These are phyloP conservation scores for Somion occarium DNA, from an alignment of 1,284 basidiomycete species.

Conservation along the genomic window DNA sequence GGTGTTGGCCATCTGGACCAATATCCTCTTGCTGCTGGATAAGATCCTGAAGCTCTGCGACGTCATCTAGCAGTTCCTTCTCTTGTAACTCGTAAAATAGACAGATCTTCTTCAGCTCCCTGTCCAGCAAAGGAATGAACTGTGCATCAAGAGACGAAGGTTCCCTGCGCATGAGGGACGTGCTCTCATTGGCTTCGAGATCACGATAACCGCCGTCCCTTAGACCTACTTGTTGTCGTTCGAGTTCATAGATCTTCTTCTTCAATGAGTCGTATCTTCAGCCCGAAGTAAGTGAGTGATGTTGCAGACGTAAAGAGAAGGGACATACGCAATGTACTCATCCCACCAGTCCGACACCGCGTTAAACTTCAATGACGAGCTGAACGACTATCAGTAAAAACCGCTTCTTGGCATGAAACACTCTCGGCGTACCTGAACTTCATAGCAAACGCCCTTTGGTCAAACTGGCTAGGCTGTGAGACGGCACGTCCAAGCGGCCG, in stretches of 20 bases:
- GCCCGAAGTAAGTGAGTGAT: constrained; percentile 1
- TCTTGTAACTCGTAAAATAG: constrained; percentile 80
- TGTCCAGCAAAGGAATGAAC: constrained; percentile 77
- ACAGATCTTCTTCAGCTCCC: constrained; percentile 81
- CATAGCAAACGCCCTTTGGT: constrained; percentile 39
- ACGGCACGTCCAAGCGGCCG: constrained; percentile 19
- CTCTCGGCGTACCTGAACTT: constrained; percentile 46
- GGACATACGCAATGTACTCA: constrained; percentile 79
- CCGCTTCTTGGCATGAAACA: neutral
- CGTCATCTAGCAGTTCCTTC: constrained; percentile 62
- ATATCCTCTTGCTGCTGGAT: constrained; percentile 63
- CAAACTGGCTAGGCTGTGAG: constrained; percentile 6
- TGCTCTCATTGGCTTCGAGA: constrained; percentile 59
- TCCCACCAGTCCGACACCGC: constrained; percentile 94
- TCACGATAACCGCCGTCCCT: constrained; percentile 26
- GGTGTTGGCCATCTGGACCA: constrained; percentile 44
- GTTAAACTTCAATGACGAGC: constrained; percentile 87
- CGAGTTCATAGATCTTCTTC: constrained; percentile 81
- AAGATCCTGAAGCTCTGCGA: constrained; percentile 63
- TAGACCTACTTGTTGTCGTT: constrained; percentile 58
- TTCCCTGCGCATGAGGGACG: constrained; percentile 41
- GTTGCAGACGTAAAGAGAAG: neutral
- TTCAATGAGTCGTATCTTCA: constrained; percentile 74
- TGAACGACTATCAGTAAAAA: constrained; percentile 17
- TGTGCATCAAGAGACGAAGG: constrained; percentile 40